A percentile compares a stretch with the other conserved stretches of the same genome.
phyloP scores from a whole-genome alignment of 1,284 basidiomycete species.

The Fistulinella staudtii region DNA sequence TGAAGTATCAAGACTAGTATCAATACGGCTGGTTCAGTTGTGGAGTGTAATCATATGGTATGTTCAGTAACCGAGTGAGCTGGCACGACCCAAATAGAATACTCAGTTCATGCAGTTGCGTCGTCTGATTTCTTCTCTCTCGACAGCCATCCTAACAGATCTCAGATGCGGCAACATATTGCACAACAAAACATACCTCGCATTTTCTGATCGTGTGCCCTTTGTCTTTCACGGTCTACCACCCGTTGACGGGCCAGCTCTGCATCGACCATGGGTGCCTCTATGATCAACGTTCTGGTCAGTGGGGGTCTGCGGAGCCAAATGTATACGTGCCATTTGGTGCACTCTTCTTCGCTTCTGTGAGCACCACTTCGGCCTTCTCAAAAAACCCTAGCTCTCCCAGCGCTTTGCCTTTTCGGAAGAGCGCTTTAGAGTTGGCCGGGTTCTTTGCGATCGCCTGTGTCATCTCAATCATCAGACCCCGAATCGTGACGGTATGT shows the following conservation, averaged over 20 bases:
- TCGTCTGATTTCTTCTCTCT: slow-evolving; percentile 32
- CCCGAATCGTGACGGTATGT: not conserved
- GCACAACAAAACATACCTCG: slow-evolving; percentile 47
- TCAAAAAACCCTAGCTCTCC: slow-evolving; percentile 72
- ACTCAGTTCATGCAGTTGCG: slow-evolving; percentile 6
- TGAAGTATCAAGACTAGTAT: too few species aligned
- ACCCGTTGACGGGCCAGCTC: slow-evolving; percentile 58
- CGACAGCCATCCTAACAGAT: slow-evolving; percentile 37
- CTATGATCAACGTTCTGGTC: slow-evolving; percentile 34
- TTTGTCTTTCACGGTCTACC: slow-evolving; percentile 63
- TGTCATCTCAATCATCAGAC: slow-evolving; percentile 1
- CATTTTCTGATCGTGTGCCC: slow-evolving; percentile 62
- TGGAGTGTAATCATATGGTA: slow-evolving; percentile 18
- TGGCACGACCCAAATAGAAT: not conserved
- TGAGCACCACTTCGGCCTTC: slow-evolving; percentile 59
- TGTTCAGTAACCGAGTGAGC: too few species aligned
- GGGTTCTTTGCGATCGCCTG: slow-evolving; percentile 71
- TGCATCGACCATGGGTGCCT: slow-evolving; percentile 51
- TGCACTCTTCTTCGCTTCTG: slow-evolving; percentile 60
- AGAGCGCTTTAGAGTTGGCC: slow-evolving; percentile 71
- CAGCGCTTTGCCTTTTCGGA: slow-evolving; percentile 74
- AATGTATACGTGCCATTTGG: slow-evolving; percentile 44
- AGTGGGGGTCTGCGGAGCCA: not conserved
- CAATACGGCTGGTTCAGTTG: slow-evolving; percentile 9
- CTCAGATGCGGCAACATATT: slow-evolving; percentile 1